Evolutionary conservation across 2,329 filamentous ascomycete genomes (phyloP), one percentile per base, ranked within the genome.

Genomic region (Talaromyces sp.): DNA sequence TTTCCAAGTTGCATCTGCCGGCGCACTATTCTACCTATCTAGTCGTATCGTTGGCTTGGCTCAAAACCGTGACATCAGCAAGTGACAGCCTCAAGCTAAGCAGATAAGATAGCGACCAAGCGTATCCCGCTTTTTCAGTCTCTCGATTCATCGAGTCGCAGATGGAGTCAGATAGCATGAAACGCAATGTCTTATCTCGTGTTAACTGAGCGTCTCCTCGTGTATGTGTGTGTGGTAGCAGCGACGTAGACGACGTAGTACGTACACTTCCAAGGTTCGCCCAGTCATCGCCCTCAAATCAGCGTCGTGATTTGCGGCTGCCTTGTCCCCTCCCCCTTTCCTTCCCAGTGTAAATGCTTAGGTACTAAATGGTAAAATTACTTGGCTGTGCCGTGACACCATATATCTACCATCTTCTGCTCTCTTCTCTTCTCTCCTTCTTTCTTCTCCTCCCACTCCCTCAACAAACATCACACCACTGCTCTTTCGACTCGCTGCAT

Each of bases 231-330:
- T 5, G 35, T 37, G 13, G 52, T 56, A 37, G 52, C 31, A 22
- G 14, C 33, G 11, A 37, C 50, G 48, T 37, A 37, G 33, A 24
- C 52, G 31, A 39, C 33, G 52, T 56, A 56, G 31, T 9, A 54
- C 27, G 50, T n/a, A 33, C 27, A 14, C 52, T 56, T 56, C 52
- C 52, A 56, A 56, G 33, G 52, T 22, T 54, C 50, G 10, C 50
- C 50, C 50, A 54, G 50, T 54, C 45, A 27, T 47, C 43, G 43
- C n/a, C 43, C 43, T 47, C 43, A 47, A 47, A 54, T 33, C 37
- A 43, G 33, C 14, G 39, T 43, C 22, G 56, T 62, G 60, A 33
- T 62, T 62, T 62, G 60, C 47, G 60, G 61, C 45, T 63, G 61
- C 61, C 61, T 63, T 56, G 52, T 22, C 52, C 52, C 50, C 31